A percentile compares a stretch with the other conserved stretches of the same genome.
These are phyloP conservation scores for Cryptococcus floricola DNA, from an alignment of 1,284 basidiomycete genomes.

Conservation along the genomic window DNA sequence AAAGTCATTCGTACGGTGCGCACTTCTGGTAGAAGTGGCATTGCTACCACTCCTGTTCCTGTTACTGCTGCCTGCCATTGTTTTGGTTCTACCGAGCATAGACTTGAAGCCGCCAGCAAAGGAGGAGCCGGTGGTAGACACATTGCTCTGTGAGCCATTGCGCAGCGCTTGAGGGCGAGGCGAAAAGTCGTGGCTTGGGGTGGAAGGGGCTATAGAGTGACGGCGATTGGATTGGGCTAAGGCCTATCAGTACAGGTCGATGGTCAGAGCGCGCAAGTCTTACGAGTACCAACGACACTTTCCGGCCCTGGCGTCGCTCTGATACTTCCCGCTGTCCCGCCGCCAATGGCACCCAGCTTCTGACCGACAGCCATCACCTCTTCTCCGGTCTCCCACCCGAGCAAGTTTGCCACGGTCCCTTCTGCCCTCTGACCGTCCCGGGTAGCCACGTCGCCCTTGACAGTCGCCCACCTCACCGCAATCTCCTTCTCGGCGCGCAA, in stretches of 20 bases:
- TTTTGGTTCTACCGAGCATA: constrained; percentile 45
- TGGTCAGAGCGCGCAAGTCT: not conserved
- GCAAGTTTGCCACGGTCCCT: constrained; percentile 30
- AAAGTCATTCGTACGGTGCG: constrained; percentile 11
- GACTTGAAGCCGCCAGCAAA: constrained; percentile 48
- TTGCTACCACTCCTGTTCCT: constrained; percentile 23
- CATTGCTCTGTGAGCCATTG: constrained; percentile 32
- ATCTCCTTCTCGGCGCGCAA: constrained; percentile 45
- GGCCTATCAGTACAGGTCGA: not conserved
- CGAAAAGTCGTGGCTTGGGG: constrained; percentile 28
- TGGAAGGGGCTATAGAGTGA: constrained; percentile 12
- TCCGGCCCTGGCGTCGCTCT: not conserved
- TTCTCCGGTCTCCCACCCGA: constrained; percentile 45
- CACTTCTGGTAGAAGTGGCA: constrained; percentile 28
- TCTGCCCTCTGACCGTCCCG: constrained; percentile 43
- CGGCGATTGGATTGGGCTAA: constrained; percentile 21
- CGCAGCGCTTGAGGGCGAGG: constrained; percentile 22
- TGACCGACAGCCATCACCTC: constrained; percentile 35
- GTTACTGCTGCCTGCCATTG: constrained; percentile 24
- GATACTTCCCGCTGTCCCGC: constrained; percentile 4
- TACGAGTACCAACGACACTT: constrained; percentile 11
- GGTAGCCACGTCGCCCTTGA: constrained; percentile 41
- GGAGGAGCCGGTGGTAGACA: constrained; percentile 4
- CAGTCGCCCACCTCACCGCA: constrained; percentile 46
- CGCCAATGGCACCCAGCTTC: constrained; percentile 28